Base-by-base conservation (phyloP, 106 monocot species). In the Apostasia ramifera region DNA sequence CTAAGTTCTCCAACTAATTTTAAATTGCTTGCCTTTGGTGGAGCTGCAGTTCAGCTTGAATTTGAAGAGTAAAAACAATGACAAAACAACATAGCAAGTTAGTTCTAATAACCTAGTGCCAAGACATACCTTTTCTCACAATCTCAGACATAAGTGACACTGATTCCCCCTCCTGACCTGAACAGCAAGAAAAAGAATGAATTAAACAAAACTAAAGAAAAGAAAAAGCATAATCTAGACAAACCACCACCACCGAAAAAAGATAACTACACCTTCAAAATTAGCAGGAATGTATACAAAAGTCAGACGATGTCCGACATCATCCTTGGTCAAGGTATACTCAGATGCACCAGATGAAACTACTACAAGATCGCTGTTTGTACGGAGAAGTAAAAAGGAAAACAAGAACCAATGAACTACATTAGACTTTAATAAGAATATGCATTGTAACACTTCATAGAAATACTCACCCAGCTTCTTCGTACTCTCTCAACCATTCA, bases 101-200 rank as follows among this genome's bases (percentile, higher is more conserved):
- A 51, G 59, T 41, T 47, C 8, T 37, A 70, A 53, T 15, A 26
- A 45, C 37, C n/a, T 15, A 48, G 40, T 4, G 0, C 15, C 48
- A 26, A 44, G 5, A 43, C 66, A 14, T 81, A 98, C 97, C 97
- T 87, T 93, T 76, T 71, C 78, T 89, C 15, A 98, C 82, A 57
- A 77, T 78, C 40, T 90, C 87, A 57, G 92, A 87, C 68, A 81
- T 70, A 40, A 71, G 70, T 71, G 80, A 78, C 42, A 75, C 85
- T 53, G 92, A 70, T 76, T 81, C 71, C 6, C 97, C 97, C 73
- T 92, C 92, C 67, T 85, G 79, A 51, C 97, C 97, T 98, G 86
- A 74, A 74, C 46, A 42, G 14, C 14, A 73, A 65, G 66, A 40
- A 9, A 38, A 26, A 42, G 40, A 37, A 42, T 51, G 40, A 41